A percentile compares a stretch with the other conserved stretches of the same genome.
Evolutionary conservation across 2,329 filamentous ascomycete species (phyloP).

Genomic region (Aureobasidium sp.): DNA sequence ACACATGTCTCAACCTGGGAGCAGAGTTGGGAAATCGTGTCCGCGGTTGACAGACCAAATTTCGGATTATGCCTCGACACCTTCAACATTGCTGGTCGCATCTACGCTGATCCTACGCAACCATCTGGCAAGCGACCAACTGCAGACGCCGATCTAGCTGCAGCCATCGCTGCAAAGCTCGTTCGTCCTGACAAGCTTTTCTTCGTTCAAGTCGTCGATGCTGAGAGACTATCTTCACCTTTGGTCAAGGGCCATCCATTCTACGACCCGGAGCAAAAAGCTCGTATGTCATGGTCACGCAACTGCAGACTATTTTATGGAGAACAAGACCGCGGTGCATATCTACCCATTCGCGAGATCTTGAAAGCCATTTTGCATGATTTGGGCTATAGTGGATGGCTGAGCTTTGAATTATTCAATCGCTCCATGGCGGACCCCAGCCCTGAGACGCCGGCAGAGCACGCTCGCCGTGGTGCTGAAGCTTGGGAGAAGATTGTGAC

Average conservation of each 20-base stretch:
- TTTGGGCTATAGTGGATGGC: constrained; percentile 61
- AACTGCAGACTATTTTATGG: constrained; percentile 66
- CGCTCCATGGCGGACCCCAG: constrained; percentile 50
- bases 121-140: constrained; percentile 16
- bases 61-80: constrained; percentile 21
- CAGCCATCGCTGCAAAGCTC: not conserved
- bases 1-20: constrained; percentile 67
- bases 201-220: constrained; percentile 72
- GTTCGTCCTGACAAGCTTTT: constrained; percentile 51
- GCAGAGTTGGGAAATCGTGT: constrained; percentile 60
- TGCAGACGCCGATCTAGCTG: constrained; percentile 28
- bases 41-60: constrained; percentile 27
- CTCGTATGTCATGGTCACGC: constrained; percentile 67
- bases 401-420: constrained; percentile 66
- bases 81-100: constrained; percentile 21
- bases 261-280: constrained; percentile 49
- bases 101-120: constrained; percentile 20
- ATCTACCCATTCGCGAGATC: constrained; percentile 59
- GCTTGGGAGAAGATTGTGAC: constrained; percentile 41
- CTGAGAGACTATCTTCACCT: constrained; percentile 53
- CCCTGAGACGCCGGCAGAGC: constrained; percentile 47
- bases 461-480: constrained; percentile 39
- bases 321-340: constrained; percentile 50
- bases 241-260: constrained; percentile 50
- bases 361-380: constrained; percentile 55